Conservation (phyloP, 257 asterid species). For the Lantana camara region DNA sequence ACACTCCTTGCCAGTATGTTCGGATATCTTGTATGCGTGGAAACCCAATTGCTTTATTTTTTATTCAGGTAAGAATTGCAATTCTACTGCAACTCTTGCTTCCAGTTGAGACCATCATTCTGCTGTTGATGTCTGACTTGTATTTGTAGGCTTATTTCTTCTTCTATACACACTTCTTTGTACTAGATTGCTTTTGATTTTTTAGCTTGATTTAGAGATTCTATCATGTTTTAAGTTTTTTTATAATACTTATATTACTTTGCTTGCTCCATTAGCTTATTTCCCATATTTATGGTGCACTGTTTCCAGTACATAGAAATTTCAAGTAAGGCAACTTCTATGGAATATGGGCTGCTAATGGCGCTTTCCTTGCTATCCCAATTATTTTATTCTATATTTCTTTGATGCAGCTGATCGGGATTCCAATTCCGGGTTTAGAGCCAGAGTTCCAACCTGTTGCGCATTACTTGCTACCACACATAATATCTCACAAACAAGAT, state of each 20-base stretch:
- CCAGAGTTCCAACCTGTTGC: constrained; percentile 93
- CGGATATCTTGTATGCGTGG: constrained; percentile 98
- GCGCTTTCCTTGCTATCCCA: constrained; percentile 15
- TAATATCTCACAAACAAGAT: constrained; percentile 83
- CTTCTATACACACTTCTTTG: constrained; percentile 2
- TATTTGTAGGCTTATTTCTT: constrained; percentile 15
- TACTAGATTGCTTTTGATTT: neutral
- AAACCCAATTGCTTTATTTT: constrained; percentile 90
- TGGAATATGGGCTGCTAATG: constrained; percentile 19
- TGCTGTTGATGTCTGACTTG: constrained; percentile 11
- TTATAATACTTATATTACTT: constrained; percentile 5
- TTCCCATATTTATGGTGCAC: constrained; percentile 13
- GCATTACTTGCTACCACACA: constrained; percentile 72
- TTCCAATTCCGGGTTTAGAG: constrained; percentile 81
- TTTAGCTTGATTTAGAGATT: constrained; percentile 19
- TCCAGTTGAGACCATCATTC: constrained; percentile 23
- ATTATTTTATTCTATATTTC: constrained; percentile 22
- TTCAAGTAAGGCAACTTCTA: constrained; percentile 12
- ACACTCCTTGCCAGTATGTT: constrained; percentile 91
- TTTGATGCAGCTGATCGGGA: constrained; percentile 80
- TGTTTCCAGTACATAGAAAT: constrained; percentile 11
- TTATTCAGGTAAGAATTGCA: constrained; percentile 70
- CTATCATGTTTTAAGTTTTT: neutral
- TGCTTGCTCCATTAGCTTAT: constrained; percentile 16
- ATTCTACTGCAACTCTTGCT: constrained; percentile 19